A percentile compares a stretch with the other conserved stretches of the same genome.
Evolutionary conservation across 345 rosid genomes (phyloP).

Genomic region (Eutrema yunnanense): DNA sequence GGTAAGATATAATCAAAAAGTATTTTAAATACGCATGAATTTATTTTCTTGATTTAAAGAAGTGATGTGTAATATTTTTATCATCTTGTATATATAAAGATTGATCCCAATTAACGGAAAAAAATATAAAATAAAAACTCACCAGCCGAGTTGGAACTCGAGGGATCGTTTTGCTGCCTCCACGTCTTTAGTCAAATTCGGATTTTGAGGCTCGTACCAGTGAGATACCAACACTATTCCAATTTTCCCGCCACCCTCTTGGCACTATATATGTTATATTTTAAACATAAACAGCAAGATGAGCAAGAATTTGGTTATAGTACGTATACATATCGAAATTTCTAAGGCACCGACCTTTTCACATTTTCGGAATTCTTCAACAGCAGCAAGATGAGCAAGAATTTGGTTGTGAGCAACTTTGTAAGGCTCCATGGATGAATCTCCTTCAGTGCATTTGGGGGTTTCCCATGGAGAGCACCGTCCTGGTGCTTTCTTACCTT

Average conservation of each 20-base stretch:
- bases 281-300: not conserved
- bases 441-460: not conserved
- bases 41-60: no score
- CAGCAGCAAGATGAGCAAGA: conserved; percentile 30
- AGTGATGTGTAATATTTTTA: no score
- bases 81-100: not conserved
- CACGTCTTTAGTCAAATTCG: not conserved
- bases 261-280: conserved; percentile 1
- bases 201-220: conserved; percentile 29
- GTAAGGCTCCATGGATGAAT: conserved; percentile 24
- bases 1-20: not conserved
- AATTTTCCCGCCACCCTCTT: conserved; percentile 21
- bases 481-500: conserved; percentile 29
- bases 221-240: conserved; percentile 30
- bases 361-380: conserved; percentile 25
- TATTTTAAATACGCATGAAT: not conserved
- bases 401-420: conserved; percentile 17
- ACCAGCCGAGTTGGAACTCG: conserved; percentile 34
- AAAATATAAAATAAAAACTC: not conserved
- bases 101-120: not conserved
- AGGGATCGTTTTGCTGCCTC: conserved; percentile 26
- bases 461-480: conserved; percentile 3
- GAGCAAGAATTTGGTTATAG: no score
- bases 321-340: not conserved
- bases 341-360: not conserved